Evolutionary conservation across 169 alveolate genomes (phyloP).

Genomic region (Cryptosporidium sp.): DNA sequence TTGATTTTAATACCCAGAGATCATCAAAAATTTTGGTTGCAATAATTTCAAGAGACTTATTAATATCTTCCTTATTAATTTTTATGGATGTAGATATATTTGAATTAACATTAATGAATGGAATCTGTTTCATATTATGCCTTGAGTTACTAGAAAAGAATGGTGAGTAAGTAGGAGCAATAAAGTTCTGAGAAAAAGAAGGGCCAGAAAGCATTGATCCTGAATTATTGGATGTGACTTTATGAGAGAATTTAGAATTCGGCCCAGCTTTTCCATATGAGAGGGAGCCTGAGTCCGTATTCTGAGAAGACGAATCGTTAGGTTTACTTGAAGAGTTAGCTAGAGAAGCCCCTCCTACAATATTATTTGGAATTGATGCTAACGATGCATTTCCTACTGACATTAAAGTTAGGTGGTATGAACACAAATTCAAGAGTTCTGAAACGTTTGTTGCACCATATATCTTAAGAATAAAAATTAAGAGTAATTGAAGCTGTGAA

Average conservation of each 20-base stretch:
- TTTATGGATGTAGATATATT: conserved; percentile 14
- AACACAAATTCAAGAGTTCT: conserved; percentile 50
- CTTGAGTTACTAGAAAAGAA: conserved; percentile 1
- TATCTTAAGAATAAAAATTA: conserved; percentile 21
- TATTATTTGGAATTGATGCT: conserved; percentile 27
- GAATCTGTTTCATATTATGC: conserved; percentile 39
- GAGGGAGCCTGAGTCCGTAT: conserved; percentile 7
- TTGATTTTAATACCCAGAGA: conserved; percentile 54
- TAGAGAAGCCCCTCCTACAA: background rate
- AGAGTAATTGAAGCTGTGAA: conserved; percentile 53
- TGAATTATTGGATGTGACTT: background rate
- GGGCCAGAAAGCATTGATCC: conserved; percentile 14
- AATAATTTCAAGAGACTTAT: conserved; percentile 48
- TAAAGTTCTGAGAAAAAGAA: conserved; percentile 26
- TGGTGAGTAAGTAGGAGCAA: conserved; percentile 73
- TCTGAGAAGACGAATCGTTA: background rate
- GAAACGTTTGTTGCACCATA: conserved; percentile 60
- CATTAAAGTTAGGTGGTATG: conserved; percentile 57
- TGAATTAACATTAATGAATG: conserved; percentile 18
- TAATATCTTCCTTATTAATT: conserved; percentile 52
- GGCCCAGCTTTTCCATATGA: conserved; percentile 9
- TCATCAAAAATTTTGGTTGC: conserved; percentile 61
- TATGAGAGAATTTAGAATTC: background rate
- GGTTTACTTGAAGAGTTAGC: background rate
- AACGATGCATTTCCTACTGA: conserved; percentile 58